Conservation (phyloP, 495 filamentous ascomycete genomes). For the Penicillium paxilli region DNA sequence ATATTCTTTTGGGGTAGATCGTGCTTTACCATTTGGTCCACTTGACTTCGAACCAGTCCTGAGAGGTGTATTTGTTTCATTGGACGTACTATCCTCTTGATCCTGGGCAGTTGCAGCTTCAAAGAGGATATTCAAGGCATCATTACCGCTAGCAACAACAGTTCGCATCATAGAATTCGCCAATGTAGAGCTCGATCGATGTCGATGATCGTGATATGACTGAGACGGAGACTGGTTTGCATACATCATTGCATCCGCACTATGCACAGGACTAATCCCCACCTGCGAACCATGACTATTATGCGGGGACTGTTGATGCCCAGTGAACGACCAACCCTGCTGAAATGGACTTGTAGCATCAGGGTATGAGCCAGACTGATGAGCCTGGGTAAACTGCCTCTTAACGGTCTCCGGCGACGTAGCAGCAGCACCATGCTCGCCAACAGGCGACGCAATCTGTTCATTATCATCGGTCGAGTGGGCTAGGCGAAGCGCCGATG, state of each 20-base stretch:
- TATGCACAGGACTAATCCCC: slow-evolving; percentile 11
- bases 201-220: slow-evolving; percentile 20
- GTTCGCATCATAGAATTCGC: slow-evolving; percentile 50
- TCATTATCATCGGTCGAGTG: slow-evolving; percentile 19
- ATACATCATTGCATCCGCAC: slow-evolving; percentile 2
- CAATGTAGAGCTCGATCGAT: slow-evolving; percentile 34
- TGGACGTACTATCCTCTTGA: slow-evolving; percentile 22
- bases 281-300: slow-evolving; percentile 12
- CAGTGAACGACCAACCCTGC: slow-evolving; percentile 12
- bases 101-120: slow-evolving; percentile 48
- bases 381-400: slow-evolving; percentile 1
- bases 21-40: slow-evolving; percentile 8
- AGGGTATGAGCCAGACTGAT: slow-evolving; percentile 12
- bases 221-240: slow-evolving; percentile 12
- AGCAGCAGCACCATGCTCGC: neutral
- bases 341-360: slow-evolving; percentile 16
- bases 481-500: slow-evolving; percentile 7
- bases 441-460: neutral
- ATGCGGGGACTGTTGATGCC: slow-evolving; percentile 13
- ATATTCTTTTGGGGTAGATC: slow-evolving; percentile 12
- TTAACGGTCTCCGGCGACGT: slow-evolving; percentile 2
- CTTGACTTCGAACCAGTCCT: slow-evolving; percentile 10
- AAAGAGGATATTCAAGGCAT: slow-evolving; percentile 55
- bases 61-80: slow-evolving; percentile 16
- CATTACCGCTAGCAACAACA: slow-evolving; percentile 51